Evolutionary conservation across 2,329 filamentous ascomycete species (phyloP), one percentile per base, ranked within the genome.

Genomic region (Rhynchosporium secalis): DNA sequence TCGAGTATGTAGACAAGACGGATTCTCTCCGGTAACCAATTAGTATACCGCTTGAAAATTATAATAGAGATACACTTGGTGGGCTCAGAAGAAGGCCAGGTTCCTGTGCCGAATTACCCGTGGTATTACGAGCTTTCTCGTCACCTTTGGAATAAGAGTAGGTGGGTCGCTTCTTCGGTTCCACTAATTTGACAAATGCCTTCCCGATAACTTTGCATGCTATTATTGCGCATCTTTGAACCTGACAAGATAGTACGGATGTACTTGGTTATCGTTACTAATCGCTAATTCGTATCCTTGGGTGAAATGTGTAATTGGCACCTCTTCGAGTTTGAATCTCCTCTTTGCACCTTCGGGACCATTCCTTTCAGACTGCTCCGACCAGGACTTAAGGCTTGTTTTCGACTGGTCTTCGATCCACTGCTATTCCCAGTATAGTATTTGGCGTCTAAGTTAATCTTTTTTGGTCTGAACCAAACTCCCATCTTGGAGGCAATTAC

Each of bases 151-250:
- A 89, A 70, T 92, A 92, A 0, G 89, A 89, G 68, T 89, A 86
- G 20, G 20, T 84, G 87, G 0, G 87, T 87, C 74, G 91, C 74
- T 92, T 92, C 75, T 89, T 91, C 0, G 89, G 89, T 69, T 90
- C 88, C 1, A 92, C 84, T 1, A 85, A 80, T 71, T 91, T 91
- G 63, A 92, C 86, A 84, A 89, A 92, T 10, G 84, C 86, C 73
- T 92, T 92, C 40, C 86, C 86, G 58, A 92, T 86, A 31, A 86
- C 77, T 74, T 92, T 92, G 76, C 87, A 88, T 6, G 86, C 83
- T 1, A 82, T 69, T 92, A 89, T 69, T 92, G 88, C 68, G 88
- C 83, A 62, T 83, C 82, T 65, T 83, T 84, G 71, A 91, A 86
- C 0, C 85, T 78, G 46, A 81, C 79, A 54, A 83, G 78, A 66